phyloP scores from a whole-genome alignment of 768 basidiomycete genomes.

The Solioccasus polychromus region DNA sequence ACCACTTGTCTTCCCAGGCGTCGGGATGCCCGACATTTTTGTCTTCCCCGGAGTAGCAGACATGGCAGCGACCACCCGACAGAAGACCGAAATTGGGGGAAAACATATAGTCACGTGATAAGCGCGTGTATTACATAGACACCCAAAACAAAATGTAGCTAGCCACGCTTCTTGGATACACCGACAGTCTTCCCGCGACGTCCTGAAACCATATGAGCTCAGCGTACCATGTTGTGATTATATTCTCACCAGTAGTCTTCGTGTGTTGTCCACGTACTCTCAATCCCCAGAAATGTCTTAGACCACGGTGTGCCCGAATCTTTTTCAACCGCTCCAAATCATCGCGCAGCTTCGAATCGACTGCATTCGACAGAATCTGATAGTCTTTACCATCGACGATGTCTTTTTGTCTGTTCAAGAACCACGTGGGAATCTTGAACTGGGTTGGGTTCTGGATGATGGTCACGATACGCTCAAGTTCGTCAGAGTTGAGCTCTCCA shows the following conservation, averaged over 20 bases:
- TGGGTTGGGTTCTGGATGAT: slow-evolving; percentile 99
- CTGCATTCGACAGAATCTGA: slow-evolving; percentile 93
- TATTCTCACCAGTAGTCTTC: slow-evolving; percentile 84
- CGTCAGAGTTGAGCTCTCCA: slow-evolving; percentile 99
- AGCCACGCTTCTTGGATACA: slow-evolving; percentile 88
- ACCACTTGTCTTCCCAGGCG: slow-evolving; percentile 43
- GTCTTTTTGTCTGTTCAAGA: slow-evolving; percentile 99
- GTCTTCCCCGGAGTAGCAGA: slow-evolving; percentile 43
- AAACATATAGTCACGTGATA: too few relatives aligned
- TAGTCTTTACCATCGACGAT: slow-evolving; percentile 96
- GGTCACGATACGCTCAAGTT: slow-evolving; percentile 97
- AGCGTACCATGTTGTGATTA: neutral
- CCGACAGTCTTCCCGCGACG: slow-evolving; percentile 95
- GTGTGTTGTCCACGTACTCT: slow-evolving; percentile 99
- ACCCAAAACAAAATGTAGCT: slow-evolving; percentile 20
- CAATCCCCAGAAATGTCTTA: slow-evolving; percentile 91
- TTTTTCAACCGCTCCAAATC: slow-evolving; percentile 99
- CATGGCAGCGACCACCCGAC: slow-evolving; percentile 34
- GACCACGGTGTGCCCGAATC: slow-evolving; percentile 94
- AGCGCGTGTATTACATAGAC: slow-evolving; percentile 6
- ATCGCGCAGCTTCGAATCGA: slow-evolving; percentile 97
- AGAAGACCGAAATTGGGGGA: too few relatives aligned
- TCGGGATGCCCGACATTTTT: slow-evolving; percentile 43
- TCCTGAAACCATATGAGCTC: slow-evolving; percentile 43
- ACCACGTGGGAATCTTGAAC: slow-evolving; percentile 99